Evolutionary conservation across 495 filamentous ascomycete genomes (phyloP).

Genomic region (Daldinia caldariorum): DNA sequence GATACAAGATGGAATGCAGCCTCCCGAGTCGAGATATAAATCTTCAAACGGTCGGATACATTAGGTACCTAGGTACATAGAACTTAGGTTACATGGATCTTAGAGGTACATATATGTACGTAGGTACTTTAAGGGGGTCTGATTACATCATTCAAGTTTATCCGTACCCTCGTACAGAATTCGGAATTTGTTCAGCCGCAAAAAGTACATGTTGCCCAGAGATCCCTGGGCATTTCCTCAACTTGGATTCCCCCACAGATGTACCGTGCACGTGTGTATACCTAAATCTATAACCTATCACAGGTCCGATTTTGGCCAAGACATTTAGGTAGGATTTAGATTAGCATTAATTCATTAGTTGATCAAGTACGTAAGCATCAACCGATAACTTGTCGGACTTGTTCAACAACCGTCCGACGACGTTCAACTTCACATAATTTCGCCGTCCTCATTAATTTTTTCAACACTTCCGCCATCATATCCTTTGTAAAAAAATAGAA

Average conservation of each 20-base stretch:
- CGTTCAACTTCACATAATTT: slow-evolving; percentile 6
- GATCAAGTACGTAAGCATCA: neutral
- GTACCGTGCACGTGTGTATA: neutral
- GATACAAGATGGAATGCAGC: too few relatives aligned
- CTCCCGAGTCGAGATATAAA: too few relatives aligned
- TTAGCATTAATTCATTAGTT: neutral
- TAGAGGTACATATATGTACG: too few relatives aligned
- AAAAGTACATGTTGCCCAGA: too few relatives aligned
- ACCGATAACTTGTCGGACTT: neutral
- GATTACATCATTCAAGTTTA: neutral
- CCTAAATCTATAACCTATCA: slow-evolving; percentile 8
- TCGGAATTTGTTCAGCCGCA: neutral
- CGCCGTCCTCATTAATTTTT: slow-evolving; percentile 62
- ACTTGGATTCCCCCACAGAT: neutral
- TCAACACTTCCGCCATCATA: slow-evolving; percentile 60
- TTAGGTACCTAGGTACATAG: too few relatives aligned
- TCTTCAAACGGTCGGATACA: too few relatives aligned
- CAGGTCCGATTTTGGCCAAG: slow-evolving; percentile 5
- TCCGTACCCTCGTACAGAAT: neutral
- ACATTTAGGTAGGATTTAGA: neutral
- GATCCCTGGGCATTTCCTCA: too few relatives aligned
- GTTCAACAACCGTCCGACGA: neutral
- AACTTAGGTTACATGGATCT: too few relatives aligned
- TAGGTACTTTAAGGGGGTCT: neutral
- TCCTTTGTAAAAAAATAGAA: slow-evolving; percentile 57